Evolutionary conservation across 2,329 filamentous ascomycete species (phyloP).

Genomic region (Aspergillus quadricinctus): DNA sequence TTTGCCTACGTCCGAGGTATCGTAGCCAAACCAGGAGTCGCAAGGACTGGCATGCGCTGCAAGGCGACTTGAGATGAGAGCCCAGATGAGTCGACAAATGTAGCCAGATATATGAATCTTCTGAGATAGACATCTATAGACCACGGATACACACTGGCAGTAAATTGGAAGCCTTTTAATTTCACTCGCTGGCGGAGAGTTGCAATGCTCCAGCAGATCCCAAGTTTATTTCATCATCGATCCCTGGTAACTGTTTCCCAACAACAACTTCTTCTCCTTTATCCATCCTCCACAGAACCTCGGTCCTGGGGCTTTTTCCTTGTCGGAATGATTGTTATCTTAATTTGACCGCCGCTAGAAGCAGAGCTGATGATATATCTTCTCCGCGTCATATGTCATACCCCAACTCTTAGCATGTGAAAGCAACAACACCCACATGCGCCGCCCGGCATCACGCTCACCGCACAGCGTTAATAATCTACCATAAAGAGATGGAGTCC

Average conservation of each 20-base stretch:
- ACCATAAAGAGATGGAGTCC: constrained; percentile 17
- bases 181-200: not conserved
- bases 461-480: not conserved
- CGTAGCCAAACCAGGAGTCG: no score
- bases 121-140: not conserved
- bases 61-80: no score
- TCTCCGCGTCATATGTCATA: not conserved
- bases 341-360: not conserved
- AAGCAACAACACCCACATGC: constrained; percentile 4
- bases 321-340: not conserved
- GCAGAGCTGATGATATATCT: not conserved
- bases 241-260: not conserved
- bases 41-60: no score
- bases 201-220: not conserved
- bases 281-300: not conserved
- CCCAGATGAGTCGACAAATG: not conserved
- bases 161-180: not conserved
- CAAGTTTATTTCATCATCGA: not conserved
- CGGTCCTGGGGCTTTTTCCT: no score
- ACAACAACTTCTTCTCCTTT: not conserved
- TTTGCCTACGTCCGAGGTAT: no score
- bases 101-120: not conserved
- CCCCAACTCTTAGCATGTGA: constrained; percentile 14
- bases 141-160: no score
- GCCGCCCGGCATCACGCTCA: not conserved